phyloP scores from a whole-genome alignment of 2,329 filamentous ascomycete species.

The Colletotrichum truncatum region DNA sequence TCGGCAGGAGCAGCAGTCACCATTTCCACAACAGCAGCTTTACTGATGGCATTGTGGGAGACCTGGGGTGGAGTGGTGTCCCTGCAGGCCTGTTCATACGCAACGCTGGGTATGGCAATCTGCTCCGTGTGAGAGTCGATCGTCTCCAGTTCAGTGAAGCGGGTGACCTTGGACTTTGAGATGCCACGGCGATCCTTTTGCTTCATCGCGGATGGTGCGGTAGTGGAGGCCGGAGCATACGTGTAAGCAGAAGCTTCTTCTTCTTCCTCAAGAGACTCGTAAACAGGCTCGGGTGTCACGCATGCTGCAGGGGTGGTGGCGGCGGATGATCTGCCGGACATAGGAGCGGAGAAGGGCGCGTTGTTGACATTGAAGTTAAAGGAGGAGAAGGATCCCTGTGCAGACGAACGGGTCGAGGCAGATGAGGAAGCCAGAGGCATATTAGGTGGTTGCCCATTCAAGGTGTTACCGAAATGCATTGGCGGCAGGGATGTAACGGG shows the following conservation, averaged over 20 bases:
- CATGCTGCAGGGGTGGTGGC: slow-evolving; percentile 27
- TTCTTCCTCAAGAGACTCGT: slow-evolving; percentile 20
- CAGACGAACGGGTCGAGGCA: slow-evolving; percentile 23
- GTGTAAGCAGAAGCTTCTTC: slow-evolving; percentile 9
- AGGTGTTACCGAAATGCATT: slow-evolving; percentile 11
- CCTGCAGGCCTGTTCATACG: slow-evolving; percentile 4
- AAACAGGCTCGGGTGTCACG: slow-evolving; percentile 26
- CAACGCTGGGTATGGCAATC: slow-evolving; percentile 5
- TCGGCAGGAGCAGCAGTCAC: slow-evolving; percentile 4
- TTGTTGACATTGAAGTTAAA: slow-evolving; percentile 27
- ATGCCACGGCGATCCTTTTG: slow-evolving; percentile 33
- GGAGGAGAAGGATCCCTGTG: slow-evolving; percentile 21
- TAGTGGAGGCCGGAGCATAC: not conserved
- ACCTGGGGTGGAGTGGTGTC: slow-evolving; percentile 31
- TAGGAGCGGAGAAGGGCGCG: slow-evolving; percentile 24
- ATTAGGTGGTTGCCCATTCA: not conserved
- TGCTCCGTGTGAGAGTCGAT: slow-evolving; percentile 39
- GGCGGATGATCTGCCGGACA: slow-evolving; percentile 25
- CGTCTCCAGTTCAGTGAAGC: slow-evolving; percentile 41
- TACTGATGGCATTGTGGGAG: slow-evolving; percentile 20
- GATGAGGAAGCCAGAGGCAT: slow-evolving; percentile 18
- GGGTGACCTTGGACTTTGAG: slow-evolving; percentile 35
- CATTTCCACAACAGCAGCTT: slow-evolving; percentile 32
- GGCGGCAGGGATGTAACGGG: slow-evolving; percentile 9
- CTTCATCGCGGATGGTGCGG: slow-evolving; percentile 17